A percentile compares a stretch with the other conserved stretches of the same genome.
Conservation (phyloP, 345 rosid genomes). For the Gossypium anomalum region DNA sequence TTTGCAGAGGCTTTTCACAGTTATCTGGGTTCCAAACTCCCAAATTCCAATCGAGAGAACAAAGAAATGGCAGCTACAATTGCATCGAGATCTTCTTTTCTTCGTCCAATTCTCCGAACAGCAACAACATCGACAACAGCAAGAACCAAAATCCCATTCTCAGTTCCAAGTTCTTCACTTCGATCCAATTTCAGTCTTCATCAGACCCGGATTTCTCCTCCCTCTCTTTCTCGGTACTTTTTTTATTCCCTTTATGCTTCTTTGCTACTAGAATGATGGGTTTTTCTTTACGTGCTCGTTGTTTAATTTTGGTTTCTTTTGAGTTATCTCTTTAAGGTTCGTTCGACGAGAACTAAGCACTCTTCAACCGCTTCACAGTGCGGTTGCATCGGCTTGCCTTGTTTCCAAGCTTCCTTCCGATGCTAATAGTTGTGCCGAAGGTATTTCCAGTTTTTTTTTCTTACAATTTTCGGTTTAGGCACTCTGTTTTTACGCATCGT, state of each 20-base stretch:
- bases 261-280: background rate
- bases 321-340: slow-evolving; percentile 32
- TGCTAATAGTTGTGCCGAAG: slow-evolving; percentile 37
- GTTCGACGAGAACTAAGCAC: slow-evolving; percentile 62
- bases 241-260: background rate
- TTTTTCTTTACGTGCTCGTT: background rate
- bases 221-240: slow-evolving; percentile 32
- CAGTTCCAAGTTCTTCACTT: slow-evolving; percentile 33
- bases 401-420: slow-evolving; percentile 67
- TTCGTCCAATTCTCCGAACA: slow-evolving; percentile 35
- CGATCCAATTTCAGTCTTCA: slow-evolving; percentile 29
- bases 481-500: background rate
- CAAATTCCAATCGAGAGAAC: background rate
- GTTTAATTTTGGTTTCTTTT: background rate
- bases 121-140: slow-evolving; percentile 14
- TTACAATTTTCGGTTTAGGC: background rate
- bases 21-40: background rate
- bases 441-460: slow-evolving; percentile 20
- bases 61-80: slow-evolving; percentile 37
- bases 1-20: slow-evolving; percentile 33
- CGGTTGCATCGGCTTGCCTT: slow-evolving; percentile 61
- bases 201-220: slow-evolving; percentile 23
- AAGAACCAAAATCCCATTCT: slow-evolving; percentile 21
- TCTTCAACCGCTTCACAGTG: slow-evolving; percentile 54
- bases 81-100: slow-evolving; percentile 45